phyloP scores from a whole-genome alignment of 2,329 filamentous ascomycete genomes.

The Epicoccum nigrum region DNA sequence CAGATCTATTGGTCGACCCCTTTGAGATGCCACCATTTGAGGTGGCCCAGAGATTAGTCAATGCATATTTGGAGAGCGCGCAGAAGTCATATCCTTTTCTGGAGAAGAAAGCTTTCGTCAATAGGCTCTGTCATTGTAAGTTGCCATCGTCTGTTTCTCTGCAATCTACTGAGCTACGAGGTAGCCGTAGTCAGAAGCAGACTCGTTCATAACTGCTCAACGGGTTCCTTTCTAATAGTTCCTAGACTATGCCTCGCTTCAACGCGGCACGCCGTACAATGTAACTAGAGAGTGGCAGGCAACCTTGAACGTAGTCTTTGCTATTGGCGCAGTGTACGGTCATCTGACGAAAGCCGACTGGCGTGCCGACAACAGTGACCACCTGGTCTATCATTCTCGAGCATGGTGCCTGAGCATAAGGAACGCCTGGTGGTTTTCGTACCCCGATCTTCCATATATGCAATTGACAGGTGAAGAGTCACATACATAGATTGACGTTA shows the following conservation, averaged over 20 bases:
- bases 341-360: constrained; percentile 36
- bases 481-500: not conserved
- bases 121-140: constrained; percentile 40
- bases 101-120: constrained; percentile 37
- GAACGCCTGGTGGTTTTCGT: constrained; percentile 28
- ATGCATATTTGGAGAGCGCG: constrained; percentile 40
- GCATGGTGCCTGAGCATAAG: constrained; percentile 42
- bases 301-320: constrained; percentile 51
- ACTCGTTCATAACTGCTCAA: too few species aligned
- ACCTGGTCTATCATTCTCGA: constrained; percentile 47
- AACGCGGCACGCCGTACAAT: constrained; percentile 17
- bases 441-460: constrained; percentile 47
- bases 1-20: constrained; percentile 30
- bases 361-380: constrained; percentile 35
- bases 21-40: constrained; percentile 38
- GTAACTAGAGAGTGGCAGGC: constrained; percentile 42
- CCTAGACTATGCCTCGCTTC: constrained; percentile 29
- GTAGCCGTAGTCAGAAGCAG: too few species aligned
- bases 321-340: constrained; percentile 47
- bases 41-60: constrained; percentile 34
- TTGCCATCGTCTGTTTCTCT: not conserved
- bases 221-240: not conserved
- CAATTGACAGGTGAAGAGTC: constrained; percentile 35
- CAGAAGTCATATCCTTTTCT: constrained; percentile 35
- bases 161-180: not conserved